Evolutionary conservation across 2,329 filamentous ascomycete species (phyloP), one percentile per base, ranked within the genome.

Genomic region (Pleurostoma richardsiae): DNA sequence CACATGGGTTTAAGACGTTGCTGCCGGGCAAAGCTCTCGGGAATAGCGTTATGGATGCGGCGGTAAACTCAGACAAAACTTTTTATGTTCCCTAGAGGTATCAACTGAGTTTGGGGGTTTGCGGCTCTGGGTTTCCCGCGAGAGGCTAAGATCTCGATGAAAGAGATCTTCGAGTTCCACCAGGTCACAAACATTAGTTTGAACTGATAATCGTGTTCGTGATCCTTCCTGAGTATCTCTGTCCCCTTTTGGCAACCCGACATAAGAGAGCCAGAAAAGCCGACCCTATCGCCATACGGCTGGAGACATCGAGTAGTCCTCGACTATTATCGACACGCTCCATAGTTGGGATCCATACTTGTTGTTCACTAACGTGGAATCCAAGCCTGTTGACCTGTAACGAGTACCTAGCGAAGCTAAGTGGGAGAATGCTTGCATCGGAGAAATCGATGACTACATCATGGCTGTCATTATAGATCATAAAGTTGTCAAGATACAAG

Each of bases 401-500:
- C 39, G 4, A 28, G 30, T 29, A 42, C 54, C 30, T 54, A 59
- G 29, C 54, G 51, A 45, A 48, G 42, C n/a, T 51, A 53, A 41
- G 54, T 54, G 29, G 51, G 52, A 30, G 45, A 45, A 26, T 29
- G 31, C 41, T 41, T 19, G 28, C 33, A 38, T 42, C n/a, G 27
- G 45, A 26, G 45, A 49, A 45, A 29, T 39, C 43, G 43, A 42
- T 42, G 43, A 30, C 26, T 41, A 45, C 26, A 46, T 36, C 10
- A 36, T 8, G n/a, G 33, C 2, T 2, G n/a, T 36, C 2, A n/a
- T 8, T 36, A 36, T 36, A 2, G 33, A 36, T 36, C 33, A 36
- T 36, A 2, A 36, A 36, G 33, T 36, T 36, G 8, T 36, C n/a
- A 36, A n/a, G 33, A 36, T 36, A 36, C n/a, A 36, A 36, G 33